phyloP scores from a whole-genome alignment of 176 grass and related monocot genomes.

The Carex littledalei region DNA sequence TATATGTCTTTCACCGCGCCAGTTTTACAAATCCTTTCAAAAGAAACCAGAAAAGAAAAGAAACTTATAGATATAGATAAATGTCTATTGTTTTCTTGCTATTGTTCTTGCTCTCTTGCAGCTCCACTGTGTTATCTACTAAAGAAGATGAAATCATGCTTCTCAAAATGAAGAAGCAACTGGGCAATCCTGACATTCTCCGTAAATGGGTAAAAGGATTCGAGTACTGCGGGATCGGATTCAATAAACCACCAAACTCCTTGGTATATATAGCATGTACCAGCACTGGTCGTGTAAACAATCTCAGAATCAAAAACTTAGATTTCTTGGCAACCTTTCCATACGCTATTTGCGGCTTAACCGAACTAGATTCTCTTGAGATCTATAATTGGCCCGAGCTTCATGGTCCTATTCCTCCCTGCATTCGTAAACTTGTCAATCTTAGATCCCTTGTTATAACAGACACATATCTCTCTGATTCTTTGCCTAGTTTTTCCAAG shows the following conservation, averaged over 20 bases:
- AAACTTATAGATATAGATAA: neutral
- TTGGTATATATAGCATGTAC: neutral
- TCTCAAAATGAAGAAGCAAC: constrained; percentile 4
- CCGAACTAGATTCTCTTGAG: neutral
- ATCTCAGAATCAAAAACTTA: neutral
- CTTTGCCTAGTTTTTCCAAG: neutral
- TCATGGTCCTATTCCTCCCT: constrained; percentile 1
- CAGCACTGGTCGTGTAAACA: neutral
- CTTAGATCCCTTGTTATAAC: neutral
- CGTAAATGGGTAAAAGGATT: neutral
- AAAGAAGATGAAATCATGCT: neutral
- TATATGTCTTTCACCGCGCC: too few relatives aligned
- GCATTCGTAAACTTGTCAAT: neutral
- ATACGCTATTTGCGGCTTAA: neutral
- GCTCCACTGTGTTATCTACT: neutral
- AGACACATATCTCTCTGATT: neutral
- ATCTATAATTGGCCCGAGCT: neutral
- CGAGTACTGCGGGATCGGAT: neutral
- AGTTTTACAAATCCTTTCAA: neutral
- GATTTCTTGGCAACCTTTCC: neutral
- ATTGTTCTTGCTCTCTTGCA: neutral
- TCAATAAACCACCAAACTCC: neutral
- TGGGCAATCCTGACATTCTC: neutral
- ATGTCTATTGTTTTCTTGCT: neutral
- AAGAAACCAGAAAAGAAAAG: neutral